phyloP scores from a whole-genome alignment of 768 basidiomycete genomes.

The Cystobasidium tubakii region DNA sequence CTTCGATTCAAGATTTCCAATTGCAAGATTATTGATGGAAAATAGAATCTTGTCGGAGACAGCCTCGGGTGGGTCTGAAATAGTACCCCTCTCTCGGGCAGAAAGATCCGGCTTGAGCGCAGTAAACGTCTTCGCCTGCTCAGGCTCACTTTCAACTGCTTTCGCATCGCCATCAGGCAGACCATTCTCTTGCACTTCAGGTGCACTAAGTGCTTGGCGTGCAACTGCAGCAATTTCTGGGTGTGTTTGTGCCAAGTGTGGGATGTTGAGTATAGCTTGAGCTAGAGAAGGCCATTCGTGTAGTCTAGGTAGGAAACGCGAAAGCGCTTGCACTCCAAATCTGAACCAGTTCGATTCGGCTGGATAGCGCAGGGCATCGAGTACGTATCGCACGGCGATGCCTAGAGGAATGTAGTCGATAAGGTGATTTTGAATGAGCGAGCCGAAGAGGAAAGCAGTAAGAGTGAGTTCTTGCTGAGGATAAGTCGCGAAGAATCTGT shows the following conservation, averaged over 20 bases:
- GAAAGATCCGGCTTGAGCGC: slow-evolving; percentile 65
- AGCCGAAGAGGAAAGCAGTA: slow-evolving; percentile 93
- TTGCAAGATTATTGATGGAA: slow-evolving; percentile 95
- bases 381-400: slow-evolving; percentile 91
- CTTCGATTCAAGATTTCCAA: slow-evolving; percentile 84
- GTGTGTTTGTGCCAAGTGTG: slow-evolving; percentile 74
- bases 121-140: slow-evolving; percentile 55
- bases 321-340: slow-evolving; percentile 86
- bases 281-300: slow-evolving; percentile 89
- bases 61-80: slow-evolving; percentile 70
- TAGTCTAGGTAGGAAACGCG: slow-evolving; percentile 77
- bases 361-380: slow-evolving; percentile 84
- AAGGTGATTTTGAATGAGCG: slow-evolving; percentile 85
- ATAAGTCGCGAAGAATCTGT: slow-evolving; percentile 97
- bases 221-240: slow-evolving; percentile 57
- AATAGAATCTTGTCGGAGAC: slow-evolving; percentile 89
- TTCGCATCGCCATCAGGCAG: slow-evolving; percentile 46
- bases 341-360: slow-evolving; percentile 89
- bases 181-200: slow-evolving; percentile 46
- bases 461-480: slow-evolving; percentile 88
- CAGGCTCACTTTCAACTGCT: slow-evolving; percentile 42
- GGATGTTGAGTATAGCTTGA: slow-evolving; percentile 76
- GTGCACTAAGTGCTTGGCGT: slow-evolving; percentile 39
- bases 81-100: slow-evolving; percentile 57
- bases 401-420: slow-evolving; percentile 90